phyloP scores from a whole-genome alignment of 192 early-diverging fungal genomes.

The Backusella morwellensis region DNA sequence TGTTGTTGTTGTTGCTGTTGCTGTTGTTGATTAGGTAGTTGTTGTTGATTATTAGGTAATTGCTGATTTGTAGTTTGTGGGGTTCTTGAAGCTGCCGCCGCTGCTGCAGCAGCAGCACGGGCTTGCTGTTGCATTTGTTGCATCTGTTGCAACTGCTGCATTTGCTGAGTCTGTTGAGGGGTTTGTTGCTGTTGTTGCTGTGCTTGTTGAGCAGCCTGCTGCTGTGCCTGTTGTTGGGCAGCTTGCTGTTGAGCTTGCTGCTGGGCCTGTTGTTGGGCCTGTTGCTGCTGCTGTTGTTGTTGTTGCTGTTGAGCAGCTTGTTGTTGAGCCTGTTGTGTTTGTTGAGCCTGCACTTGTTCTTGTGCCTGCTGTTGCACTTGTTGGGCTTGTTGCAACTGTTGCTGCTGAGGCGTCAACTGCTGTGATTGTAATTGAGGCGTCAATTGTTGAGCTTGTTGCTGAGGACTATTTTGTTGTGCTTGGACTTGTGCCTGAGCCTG shows the following conservation, averaged over 20 bases:
- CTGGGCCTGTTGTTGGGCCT: not conserved
- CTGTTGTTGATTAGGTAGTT: not conserved
- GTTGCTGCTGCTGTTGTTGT: not conserved
- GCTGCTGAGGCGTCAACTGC: not conserved
- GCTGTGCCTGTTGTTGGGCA: not conserved
- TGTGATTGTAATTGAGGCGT: conserved; percentile 24
- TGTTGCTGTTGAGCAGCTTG: not conserved
- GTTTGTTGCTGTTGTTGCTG: not conserved
- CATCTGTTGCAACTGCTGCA: conserved; percentile 12
- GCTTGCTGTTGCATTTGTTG: not conserved
- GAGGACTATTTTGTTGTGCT: conserved; percentile 9
- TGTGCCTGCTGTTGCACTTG: conserved; percentile 1
- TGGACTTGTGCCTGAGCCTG: conserved; percentile 2
- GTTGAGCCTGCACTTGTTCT: not conserved
- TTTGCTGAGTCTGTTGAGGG: not conserved
- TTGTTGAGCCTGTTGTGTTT: not conserved
- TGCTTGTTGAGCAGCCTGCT: not conserved
- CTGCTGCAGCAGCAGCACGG: not conserved
- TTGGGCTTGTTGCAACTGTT: not conserved
- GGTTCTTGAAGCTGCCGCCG: conserved; percentile 1
- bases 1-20: not conserved
- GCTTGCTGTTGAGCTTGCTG: not conserved
- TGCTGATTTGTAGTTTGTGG: conserved; percentile 4
- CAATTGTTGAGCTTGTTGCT: conserved; percentile 3
- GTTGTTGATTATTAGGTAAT: not conserved